Evolutionary conservation across 352 stramenopile species (phyloP).

Genomic region (Globisporangium barbulae): DNA sequence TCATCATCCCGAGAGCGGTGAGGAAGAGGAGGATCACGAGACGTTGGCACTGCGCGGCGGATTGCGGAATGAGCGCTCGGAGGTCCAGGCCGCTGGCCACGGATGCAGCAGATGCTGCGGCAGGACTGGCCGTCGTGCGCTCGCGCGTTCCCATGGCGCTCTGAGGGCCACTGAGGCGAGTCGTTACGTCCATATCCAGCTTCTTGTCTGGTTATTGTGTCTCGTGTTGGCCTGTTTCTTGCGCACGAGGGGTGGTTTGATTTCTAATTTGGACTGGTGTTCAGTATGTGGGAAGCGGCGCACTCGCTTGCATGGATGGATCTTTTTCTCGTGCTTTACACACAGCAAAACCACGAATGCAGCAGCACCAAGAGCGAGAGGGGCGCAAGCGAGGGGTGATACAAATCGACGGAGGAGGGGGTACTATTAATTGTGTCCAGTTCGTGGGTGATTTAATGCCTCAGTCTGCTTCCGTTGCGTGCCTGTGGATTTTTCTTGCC

Average conservation of each 20-base stretch:
- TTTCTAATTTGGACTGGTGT: constrained; percentile 1
- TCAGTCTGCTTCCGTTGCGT: background rate
- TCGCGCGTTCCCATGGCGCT: background rate
- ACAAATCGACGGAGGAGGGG: background rate
- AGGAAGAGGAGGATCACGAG: background rate
- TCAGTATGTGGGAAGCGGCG: constrained; percentile 6
- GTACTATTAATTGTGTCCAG: background rate
- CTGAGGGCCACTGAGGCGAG: constrained; percentile 8
- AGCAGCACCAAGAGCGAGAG: background rate
- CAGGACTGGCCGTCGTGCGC: constrained; percentile 1
- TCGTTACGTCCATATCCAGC: constrained; percentile 6
- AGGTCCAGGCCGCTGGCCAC: background rate
- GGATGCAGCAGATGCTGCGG: background rate
- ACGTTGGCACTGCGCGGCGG: constrained; percentile 5
- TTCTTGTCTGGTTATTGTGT: background rate
- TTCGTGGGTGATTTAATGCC: constrained; percentile 10
- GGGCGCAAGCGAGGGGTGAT: background rate
- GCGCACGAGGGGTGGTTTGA: background rate
- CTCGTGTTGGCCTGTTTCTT: constrained; percentile 6
- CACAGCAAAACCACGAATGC: background rate
- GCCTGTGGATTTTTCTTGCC: background rate
- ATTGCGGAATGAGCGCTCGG: constrained; percentile 9
- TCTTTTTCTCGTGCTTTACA: background rate
- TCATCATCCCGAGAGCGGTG: constrained; percentile 4
- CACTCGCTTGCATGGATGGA: background rate